These are phyloP conservation scores for Verticillium dahliae DNA, from an alignment of 2,329 filamentous ascomycete species.

Conservation along the genomic window DNA sequence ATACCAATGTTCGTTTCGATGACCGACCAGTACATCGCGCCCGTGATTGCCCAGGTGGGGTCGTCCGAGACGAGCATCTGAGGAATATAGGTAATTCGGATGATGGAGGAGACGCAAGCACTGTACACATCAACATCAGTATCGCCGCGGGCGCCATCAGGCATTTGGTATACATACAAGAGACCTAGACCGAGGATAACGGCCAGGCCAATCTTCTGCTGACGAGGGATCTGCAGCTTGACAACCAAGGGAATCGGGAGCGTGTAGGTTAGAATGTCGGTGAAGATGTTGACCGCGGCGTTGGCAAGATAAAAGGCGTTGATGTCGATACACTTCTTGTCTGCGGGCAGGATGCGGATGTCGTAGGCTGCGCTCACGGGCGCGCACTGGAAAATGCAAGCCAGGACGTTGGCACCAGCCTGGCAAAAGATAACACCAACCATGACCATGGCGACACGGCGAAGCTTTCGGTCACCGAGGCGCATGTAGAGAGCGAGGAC, in stretches of 20 bases:
- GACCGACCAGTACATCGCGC: conserved; percentile 33
- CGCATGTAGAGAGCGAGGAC: conserved; percentile 37
- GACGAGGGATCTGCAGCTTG: conserved; percentile 32
- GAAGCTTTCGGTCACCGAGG: conserved; percentile 29
- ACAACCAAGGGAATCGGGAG: conserved; percentile 35
- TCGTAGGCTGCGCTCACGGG: conserved; percentile 33
- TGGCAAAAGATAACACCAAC: conserved; percentile 30
- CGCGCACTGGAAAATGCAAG: conserved; percentile 34
- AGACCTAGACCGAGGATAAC: conserved; percentile 36
- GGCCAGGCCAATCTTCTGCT: conserved; percentile 34
- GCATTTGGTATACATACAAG: conserved; percentile 17
- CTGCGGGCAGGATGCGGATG: conserved; percentile 13
- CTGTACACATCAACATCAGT: conserved; percentile 13
- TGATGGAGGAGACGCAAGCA: conserved; percentile 37
- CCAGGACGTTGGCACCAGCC: conserved; percentile 31
- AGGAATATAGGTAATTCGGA: conserved; percentile 37
- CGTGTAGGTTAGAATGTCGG: conserved; percentile 35
- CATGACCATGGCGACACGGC: conserved; percentile 28
- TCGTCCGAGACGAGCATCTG: conserved; percentile 28
- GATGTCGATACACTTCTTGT: conserved; percentile 34
- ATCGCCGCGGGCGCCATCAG: neutral
- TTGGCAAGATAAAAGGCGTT: conserved; percentile 40
- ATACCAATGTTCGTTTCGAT: conserved; percentile 29
- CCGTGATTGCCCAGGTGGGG: conserved; percentile 25
- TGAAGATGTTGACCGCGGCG: conserved; percentile 37